phyloP scores from a whole-genome alignment of 192 early-diverging fungal species.

The Backusella macrospora region DNA sequence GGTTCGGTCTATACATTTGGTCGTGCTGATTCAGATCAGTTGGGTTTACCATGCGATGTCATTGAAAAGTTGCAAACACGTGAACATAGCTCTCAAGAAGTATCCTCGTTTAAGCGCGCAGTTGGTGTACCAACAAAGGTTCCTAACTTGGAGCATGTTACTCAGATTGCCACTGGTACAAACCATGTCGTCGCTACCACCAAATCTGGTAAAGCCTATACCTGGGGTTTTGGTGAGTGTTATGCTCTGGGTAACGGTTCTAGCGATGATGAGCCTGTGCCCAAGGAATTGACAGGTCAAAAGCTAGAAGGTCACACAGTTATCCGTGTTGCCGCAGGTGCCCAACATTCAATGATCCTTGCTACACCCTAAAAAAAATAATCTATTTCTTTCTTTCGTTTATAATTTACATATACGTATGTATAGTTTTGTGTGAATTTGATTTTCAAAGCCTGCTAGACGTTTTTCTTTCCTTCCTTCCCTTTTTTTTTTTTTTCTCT shows the following conservation, averaged over 20 bases:
- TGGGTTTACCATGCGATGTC: conserved; percentile 64
- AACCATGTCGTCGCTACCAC: conserved; percentile 61
- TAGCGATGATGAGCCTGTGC: conserved; percentile 70
- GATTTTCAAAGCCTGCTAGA: neutral
- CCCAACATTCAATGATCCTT: conserved; percentile 77
- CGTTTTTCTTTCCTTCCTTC: neutral
- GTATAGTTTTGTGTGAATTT: no score
- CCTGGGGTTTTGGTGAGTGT: conserved; percentile 92
- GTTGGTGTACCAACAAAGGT: conserved; percentile 63
- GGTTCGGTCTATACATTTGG: conserved; percentile 85
- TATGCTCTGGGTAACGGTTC: conserved; percentile 81
- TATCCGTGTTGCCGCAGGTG: conserved; percentile 71
- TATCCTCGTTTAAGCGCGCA: conserved; percentile 52
- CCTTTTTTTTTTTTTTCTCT: no score
- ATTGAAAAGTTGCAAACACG: conserved; percentile 34
- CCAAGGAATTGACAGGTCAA: conserved; percentile 65
- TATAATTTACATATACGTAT: neutral
- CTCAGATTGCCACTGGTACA: conserved; percentile 57
- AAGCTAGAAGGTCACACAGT: conserved; percentile 69
- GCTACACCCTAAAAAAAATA: conserved; percentile 15
- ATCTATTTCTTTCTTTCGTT: neutral
- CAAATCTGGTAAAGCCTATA: conserved; percentile 63
- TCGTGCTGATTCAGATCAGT: conserved; percentile 79
- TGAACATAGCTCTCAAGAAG: neutral
- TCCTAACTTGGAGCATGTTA: conserved; percentile 41